These are phyloP conservation scores for Microthlaspi erraticum DNA, from an alignment of 345 rosid genomes.

Conservation along the genomic window DNA sequence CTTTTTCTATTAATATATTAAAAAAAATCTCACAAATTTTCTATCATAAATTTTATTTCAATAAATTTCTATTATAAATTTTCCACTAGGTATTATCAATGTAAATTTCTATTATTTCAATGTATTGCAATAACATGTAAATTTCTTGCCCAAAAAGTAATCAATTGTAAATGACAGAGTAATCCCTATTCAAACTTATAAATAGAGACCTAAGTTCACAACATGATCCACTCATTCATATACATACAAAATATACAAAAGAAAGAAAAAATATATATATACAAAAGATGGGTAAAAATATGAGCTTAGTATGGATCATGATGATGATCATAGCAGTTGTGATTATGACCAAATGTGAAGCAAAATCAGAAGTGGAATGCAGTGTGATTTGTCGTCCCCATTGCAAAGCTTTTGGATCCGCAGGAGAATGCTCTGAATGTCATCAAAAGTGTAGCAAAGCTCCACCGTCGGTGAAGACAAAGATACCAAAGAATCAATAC, in stretches of 20 bases:
- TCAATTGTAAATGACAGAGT: not conserved
- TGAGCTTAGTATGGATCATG: slow-evolving; percentile 6
- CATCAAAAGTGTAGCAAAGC: not conserved
- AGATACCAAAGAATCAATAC: not conserved
- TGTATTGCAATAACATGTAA: no score
- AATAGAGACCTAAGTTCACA: slow-evolving; percentile 3
- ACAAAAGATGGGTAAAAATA: slow-evolving; percentile 12
- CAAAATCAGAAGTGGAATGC: slow-evolving; percentile 18
- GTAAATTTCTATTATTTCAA: no score
- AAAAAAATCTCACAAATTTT: no score
- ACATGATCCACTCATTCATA: not conserved
- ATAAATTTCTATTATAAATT: no score
- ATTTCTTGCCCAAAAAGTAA: no score
- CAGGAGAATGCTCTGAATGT: not conserved
- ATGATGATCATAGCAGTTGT: slow-evolving; percentile 1
- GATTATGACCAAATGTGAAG: slow-evolving; percentile 3
- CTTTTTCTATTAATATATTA: no score
- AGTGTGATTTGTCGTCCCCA: not conserved
- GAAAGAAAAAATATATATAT: not conserved
- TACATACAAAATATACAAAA: not conserved
- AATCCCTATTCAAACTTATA: not conserved
- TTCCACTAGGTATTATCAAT: no score
- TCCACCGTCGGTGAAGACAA: not conserved
- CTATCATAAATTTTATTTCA: no score
- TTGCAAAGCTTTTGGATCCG: not conserved